These are phyloP conservation scores for Cutaneotrichosporon dermatis DNA, from an alignment of 1,284 basidiomycete genomes.

Conservation along the genomic window DNA sequence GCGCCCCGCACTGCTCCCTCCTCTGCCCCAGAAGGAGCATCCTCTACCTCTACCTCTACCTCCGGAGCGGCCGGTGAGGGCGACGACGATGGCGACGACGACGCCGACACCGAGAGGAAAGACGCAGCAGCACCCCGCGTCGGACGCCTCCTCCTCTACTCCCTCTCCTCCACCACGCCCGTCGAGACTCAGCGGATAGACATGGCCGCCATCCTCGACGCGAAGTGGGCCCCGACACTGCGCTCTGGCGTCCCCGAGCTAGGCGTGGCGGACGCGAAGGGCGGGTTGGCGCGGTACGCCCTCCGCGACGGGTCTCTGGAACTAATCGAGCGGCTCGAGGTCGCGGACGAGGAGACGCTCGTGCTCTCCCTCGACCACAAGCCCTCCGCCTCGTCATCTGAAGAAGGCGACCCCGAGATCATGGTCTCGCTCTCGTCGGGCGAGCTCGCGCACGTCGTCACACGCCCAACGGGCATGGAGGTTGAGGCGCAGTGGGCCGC, in stretches of 20 bases:
- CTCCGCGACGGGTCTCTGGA: constrained; percentile 34
- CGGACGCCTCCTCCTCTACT: constrained; percentile 41
- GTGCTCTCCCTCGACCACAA: constrained; percentile 55
- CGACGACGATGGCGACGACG: not conserved
- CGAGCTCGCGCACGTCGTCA: constrained; percentile 59
- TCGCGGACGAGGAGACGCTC: constrained; percentile 7
- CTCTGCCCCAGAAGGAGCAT: not conserved
- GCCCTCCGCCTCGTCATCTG: no score
- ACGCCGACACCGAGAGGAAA: constrained; percentile 39
- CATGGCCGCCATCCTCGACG: constrained; percentile 78
- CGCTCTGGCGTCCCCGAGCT: constrained; percentile 42
- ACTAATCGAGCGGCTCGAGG: constrained; percentile 51
- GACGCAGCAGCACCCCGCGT: constrained; percentile 51
- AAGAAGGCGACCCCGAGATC: not conserved
- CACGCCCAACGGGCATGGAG: constrained; percentile 44
- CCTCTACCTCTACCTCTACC: no score
- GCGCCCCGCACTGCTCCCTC: not conserved
- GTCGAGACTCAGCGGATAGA: constrained; percentile 63
- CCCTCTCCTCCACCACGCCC: constrained; percentile 9
- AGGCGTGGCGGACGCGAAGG: constrained; percentile 77
- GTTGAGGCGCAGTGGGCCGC: constrained; percentile 70
- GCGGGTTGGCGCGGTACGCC: constrained; percentile 62
- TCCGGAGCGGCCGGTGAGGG: no score
- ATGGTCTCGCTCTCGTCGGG: constrained; percentile 70
- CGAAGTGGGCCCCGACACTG: constrained; percentile 68